Base-by-base conservation (phyloP, 2,329 filamentous ascomycete species). In the Botryotinia convoluta region DNA sequence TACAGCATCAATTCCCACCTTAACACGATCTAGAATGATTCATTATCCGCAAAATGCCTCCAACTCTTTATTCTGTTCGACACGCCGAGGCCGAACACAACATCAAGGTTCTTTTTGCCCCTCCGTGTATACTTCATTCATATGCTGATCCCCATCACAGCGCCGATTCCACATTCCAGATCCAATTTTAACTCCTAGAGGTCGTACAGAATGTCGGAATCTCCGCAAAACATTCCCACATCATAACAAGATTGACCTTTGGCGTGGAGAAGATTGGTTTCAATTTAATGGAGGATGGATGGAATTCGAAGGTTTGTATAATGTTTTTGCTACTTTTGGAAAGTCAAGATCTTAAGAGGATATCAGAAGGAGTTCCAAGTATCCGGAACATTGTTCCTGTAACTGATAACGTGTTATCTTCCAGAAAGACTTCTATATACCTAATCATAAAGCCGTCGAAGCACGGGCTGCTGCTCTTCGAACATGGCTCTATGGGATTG, bases 261-360 rank as follows among this genome's bases (percentile, higher is more conserved):
- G 44, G 32, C 6, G 14, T 18, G 10, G 32, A 67, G 18, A 51
- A 54, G 29, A 8, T 39, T 51, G 32, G 7, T 0, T 39, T 39
- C 37, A 22, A 54, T 29, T 67, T 67, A 10, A 22, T 51, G 32
- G 14, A 39, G 63, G 16, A 51, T 26, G 22, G 8, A 22, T 54
- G 45, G 32, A 67, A 29, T 54, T 51, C 1, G 1, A 67, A 67
- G 45, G 45, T 67, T 51, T n/a, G 22, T 37, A 8, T 32, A 4
- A 1, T 6, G 3, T 2, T 5, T n/a, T 51, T n/a, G 1, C 29
- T 48, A n/a, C 5, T 12, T 9, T 35, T 32, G 2, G 29, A 26
- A 12, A 54, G 8, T 3, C 26, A 4, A 8, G 3, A 16, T 37
- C 7, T 39, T 26, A 7, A 7, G 5, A 3, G 26, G 14, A 22